Conservation (phyloP, 148 eudicot genomes). For the Nepenthes mirabilis region DNA sequence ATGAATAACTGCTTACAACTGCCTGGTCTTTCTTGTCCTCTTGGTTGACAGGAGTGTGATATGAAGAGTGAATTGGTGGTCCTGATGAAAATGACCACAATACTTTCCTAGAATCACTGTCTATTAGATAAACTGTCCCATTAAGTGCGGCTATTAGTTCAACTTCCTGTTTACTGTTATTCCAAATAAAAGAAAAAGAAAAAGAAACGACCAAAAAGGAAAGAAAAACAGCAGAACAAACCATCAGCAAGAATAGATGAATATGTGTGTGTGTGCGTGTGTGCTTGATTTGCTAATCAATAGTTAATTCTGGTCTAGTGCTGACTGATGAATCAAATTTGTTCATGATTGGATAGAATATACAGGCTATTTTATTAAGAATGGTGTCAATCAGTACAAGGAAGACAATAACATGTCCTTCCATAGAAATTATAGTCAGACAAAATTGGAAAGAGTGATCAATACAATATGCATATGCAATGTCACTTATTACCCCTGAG, state of each 20-base stretch:
- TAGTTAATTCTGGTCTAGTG: too few species aligned
- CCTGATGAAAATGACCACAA: conserved; percentile 89
- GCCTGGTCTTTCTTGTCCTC: conserved; percentile 29
- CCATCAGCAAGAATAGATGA: not conserved
- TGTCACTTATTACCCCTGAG: too few species aligned
- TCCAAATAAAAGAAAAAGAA: not conserved
- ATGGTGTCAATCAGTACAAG: too few species aligned
- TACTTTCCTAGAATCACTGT: conserved; percentile 46
- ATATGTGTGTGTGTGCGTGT: too few species aligned
- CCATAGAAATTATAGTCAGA: too few species aligned
- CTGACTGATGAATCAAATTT: too few species aligned
- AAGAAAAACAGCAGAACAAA: not conserved
- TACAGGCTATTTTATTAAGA: too few species aligned
- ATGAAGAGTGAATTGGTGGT: conserved; percentile 60
- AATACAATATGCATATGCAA: too few species aligned
- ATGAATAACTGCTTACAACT: conserved; percentile 27
- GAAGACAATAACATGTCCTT: too few species aligned
- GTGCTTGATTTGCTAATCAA: too few species aligned
- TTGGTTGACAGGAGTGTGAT: conserved; percentile 39
- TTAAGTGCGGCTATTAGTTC: conserved; percentile 72
- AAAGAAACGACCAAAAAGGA: not conserved
- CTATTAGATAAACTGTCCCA: conserved; percentile 66
- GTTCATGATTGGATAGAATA: too few species aligned
- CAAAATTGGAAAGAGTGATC: too few species aligned
- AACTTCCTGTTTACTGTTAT: conserved; percentile 37